Conservation (phyloP, 2,329 filamentous ascomycete species). For the Cladosporium sp. region DNA sequence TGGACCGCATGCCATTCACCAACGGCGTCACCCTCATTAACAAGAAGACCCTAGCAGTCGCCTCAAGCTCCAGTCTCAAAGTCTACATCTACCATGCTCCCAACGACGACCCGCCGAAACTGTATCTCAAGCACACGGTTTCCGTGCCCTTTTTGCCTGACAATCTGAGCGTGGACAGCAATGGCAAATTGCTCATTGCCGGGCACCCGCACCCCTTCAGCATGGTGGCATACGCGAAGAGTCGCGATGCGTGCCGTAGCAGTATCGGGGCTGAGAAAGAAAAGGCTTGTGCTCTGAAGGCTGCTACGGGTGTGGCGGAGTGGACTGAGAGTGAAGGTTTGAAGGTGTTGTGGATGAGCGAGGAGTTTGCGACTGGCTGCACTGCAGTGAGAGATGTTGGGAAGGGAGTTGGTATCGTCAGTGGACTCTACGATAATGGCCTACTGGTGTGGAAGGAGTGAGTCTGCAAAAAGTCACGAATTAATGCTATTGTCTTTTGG, state of each 20-base stretch:
- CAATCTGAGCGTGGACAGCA: slow-evolving; percentile 41
- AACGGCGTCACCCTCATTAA: slow-evolving; percentile 43
- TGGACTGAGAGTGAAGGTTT: slow-evolving; percentile 40
- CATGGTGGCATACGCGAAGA: slow-evolving; percentile 27
- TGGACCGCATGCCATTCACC: slow-evolving; percentile 34
- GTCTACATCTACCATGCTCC: slow-evolving; percentile 39
- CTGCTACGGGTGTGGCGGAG: slow-evolving; percentile 41
- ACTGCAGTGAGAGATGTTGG: slow-evolving; percentile 41
- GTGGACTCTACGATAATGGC: slow-evolving; percentile 44
- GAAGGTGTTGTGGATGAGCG: slow-evolving; percentile 40
- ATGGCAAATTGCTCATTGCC: slow-evolving; percentile 42
- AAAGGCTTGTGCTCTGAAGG: slow-evolving; percentile 27
- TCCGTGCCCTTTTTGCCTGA: slow-evolving; percentile 38
- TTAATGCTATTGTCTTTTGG: too few species aligned
- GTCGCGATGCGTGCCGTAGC: slow-evolving; percentile 26
- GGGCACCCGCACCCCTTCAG: slow-evolving; percentile 43
- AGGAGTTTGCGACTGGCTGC: slow-evolving; percentile 39
- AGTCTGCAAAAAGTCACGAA: too few species aligned
- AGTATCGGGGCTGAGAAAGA: slow-evolving; percentile 22
- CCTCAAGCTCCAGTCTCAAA: slow-evolving; percentile 29
- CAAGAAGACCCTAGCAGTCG: slow-evolving; percentile 40
- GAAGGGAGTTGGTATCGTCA: slow-evolving; percentile 39
- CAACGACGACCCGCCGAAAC: slow-evolving; percentile 20
- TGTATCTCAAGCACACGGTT: slow-evolving; percentile 20
- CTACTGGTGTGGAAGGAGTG: slow-evolving; percentile 37